Conservation (phyloP, 2,329 filamentous ascomycete species). For the Colletotrichum tabaci region DNA sequence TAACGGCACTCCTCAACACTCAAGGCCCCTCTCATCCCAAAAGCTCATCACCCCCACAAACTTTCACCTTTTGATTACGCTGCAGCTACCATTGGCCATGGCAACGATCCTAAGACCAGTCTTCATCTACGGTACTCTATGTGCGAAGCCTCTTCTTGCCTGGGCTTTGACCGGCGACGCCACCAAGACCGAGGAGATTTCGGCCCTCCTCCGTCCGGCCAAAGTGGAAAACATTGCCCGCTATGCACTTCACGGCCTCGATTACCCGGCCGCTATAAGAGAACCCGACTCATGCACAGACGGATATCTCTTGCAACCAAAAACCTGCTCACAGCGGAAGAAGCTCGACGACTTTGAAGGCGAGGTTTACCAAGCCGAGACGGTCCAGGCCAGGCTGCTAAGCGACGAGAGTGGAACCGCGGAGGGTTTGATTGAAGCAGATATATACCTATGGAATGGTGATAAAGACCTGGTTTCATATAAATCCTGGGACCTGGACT, state of each 20-base stretch:
- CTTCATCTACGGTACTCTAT: constrained; percentile 51
- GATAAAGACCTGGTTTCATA: constrained; percentile 37
- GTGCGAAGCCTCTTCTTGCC: constrained; percentile 48
- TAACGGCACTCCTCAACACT: too few species aligned
- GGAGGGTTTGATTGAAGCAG: constrained; percentile 44
- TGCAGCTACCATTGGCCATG: too few species aligned
- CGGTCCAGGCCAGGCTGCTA: constrained; percentile 20
- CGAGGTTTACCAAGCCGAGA: constrained; percentile 43
- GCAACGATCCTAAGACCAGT: constrained; percentile 26
- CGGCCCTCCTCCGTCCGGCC: constrained; percentile 36
- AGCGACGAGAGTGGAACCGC: constrained; percentile 40
- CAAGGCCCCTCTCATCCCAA: too few species aligned
- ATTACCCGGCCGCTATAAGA: constrained; percentile 48
- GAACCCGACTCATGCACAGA: constrained; percentile 42
- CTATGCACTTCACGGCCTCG: constrained; percentile 43
- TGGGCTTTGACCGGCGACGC: constrained; percentile 50
- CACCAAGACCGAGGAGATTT: constrained; percentile 41
- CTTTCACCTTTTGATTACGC: too few species aligned
- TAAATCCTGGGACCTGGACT: constrained; percentile 46
- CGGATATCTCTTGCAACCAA: constrained; percentile 45
- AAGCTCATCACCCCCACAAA: not conserved
- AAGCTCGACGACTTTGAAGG: constrained; percentile 55
- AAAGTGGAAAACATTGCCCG: constrained; percentile 44
- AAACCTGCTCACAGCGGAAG: constrained; percentile 47
- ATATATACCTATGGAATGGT: constrained; percentile 51